Conservation (phyloP, 2,329 filamentous ascomycete species). For the Exophiala oligosperma region DNA sequence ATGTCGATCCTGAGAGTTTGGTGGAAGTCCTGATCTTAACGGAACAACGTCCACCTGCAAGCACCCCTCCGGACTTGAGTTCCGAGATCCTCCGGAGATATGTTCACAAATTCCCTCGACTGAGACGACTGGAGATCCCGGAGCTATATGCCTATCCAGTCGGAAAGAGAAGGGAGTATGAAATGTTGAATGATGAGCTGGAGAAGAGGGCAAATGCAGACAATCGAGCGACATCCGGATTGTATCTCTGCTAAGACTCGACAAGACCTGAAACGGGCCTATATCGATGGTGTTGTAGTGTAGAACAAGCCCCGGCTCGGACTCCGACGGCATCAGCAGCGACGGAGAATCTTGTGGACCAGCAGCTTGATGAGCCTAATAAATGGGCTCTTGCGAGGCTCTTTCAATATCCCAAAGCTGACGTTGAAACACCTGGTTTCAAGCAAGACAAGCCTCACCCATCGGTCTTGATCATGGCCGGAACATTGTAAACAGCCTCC, state of each 20-base stretch:
- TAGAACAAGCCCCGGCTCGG: too few relatives aligned
- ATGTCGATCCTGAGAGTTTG: neutral
- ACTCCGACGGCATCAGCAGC: too few relatives aligned
- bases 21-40: neutral
- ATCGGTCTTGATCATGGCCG: constrained; percentile 23
- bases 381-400: too few relatives aligned
- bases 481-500: constrained; percentile 19
- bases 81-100: neutral
- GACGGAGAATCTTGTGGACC: too few relatives aligned
- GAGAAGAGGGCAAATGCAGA: constrained; percentile 4
- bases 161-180: neutral
- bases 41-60: neutral
- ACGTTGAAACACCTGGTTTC: constrained; percentile 7
- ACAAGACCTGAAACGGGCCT: neutral
- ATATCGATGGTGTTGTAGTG: too few relatives aligned
- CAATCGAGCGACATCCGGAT: constrained; percentile 4
- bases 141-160: neutral
- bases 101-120: constrained; percentile 8
- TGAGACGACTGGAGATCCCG: constrained; percentile 12
- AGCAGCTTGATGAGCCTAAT: too few relatives aligned
- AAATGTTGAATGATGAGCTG: constrained; percentile 2
- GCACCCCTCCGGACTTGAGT: neutral
- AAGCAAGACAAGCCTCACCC: constrained; percentile 22
- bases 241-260: constrained; percentile 5
- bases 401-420: too few relatives aligned